These are phyloP conservation scores for Ceratocystis variospora DNA, from an alignment of 2,329 filamentous ascomycete genomes.

Conservation along the genomic window DNA sequence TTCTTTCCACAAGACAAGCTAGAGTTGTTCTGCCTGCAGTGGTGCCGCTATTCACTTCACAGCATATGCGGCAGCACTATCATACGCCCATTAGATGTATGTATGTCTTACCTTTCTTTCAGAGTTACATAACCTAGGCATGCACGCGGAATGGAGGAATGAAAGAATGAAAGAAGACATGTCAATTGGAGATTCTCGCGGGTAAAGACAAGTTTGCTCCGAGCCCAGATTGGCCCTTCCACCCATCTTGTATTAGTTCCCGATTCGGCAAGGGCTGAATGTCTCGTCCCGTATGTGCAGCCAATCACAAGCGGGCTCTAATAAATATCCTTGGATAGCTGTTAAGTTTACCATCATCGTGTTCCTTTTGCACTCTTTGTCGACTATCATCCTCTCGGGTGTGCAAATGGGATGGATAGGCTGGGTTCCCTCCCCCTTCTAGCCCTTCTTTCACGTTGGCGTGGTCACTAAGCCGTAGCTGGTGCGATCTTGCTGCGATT, in stretches of 20 bases:
- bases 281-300: slow-evolving; percentile 11
- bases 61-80: not conserved
- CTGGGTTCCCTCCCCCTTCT: not conserved
- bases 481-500: not conserved
- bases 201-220: not conserved
- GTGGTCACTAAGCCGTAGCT: not conserved
- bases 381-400: not conserved
- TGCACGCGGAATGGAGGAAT: not conserved
- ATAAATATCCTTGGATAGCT: not conserved
- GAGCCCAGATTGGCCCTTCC: not conserved
- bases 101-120: not conserved
- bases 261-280: slow-evolving; percentile 1
- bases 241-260: not conserved
- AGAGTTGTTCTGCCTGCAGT: not conserved
- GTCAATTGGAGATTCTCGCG: not conserved
- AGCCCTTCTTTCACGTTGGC: not conserved
- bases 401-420: not conserved
- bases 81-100: not conserved
- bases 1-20: not conserved
- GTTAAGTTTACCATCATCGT: not conserved
- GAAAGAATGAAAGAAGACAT: not conserved
- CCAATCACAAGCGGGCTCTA: not conserved
- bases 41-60: not conserved
- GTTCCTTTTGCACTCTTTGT: not conserved
- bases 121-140: not conserved